Percentiles rank a stretch among this genome's conserved stretches.
These are phyloP conservation scores for Tetrapisispora iriomotensis DNA, from an alignment of 805 yeast species.

Conservation along the genomic window DNA sequence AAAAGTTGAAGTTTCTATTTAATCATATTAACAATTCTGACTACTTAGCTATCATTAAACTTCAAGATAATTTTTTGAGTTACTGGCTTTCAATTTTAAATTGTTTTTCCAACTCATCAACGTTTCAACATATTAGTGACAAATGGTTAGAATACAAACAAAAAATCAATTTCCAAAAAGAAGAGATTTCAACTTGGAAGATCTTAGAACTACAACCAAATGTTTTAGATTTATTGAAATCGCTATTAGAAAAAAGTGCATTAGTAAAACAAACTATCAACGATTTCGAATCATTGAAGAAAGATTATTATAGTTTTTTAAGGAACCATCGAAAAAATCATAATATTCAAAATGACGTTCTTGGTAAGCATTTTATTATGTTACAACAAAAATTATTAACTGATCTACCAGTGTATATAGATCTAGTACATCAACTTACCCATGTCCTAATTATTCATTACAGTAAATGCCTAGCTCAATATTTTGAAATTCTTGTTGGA, in stretches of 20 bases:
- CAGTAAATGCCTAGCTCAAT: slow-evolving; percentile 16
- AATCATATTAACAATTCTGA: slow-evolving; percentile 13
- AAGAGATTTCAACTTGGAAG: slow-evolving; percentile 21
- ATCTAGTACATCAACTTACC: slow-evolving; percentile 7
- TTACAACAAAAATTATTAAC: slow-evolving; percentile 22
- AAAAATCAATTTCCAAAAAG: slow-evolving; percentile 15
- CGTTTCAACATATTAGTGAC: slow-evolving; percentile 14
- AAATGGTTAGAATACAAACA: slow-evolving; percentile 16
- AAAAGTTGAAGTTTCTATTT: slow-evolving; percentile 13
- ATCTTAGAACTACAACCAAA: slow-evolving; percentile 19
- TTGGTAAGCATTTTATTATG: slow-evolving; percentile 22
- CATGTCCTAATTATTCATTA: slow-evolving; percentile 18
- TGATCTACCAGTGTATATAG: slow-evolving; percentile 26
- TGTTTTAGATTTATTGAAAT: slow-evolving; percentile 24
- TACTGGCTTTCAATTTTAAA: slow-evolving; percentile 27
- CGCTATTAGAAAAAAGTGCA: slow-evolving; percentile 18
- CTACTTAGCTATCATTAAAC: slow-evolving; percentile 14
- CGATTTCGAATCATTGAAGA: slow-evolving; percentile 27
- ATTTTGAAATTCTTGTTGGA: slow-evolving; percentile 28
- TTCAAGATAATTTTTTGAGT: slow-evolving; percentile 12
- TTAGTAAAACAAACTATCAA: slow-evolving; percentile 20
- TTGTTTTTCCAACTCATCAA: slow-evolving; percentile 7
- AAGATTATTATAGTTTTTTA: slow-evolving; percentile 26
- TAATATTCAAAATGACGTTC: slow-evolving; percentile 21
- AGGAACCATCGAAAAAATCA: slow-evolving; percentile 16